A percentile compares a stretch with the other conserved stretches of the same genome.
Evolutionary conservation across 1,284 basidiomycete genomes (phyloP).

Genomic region (Pholiota adiposa): DNA sequence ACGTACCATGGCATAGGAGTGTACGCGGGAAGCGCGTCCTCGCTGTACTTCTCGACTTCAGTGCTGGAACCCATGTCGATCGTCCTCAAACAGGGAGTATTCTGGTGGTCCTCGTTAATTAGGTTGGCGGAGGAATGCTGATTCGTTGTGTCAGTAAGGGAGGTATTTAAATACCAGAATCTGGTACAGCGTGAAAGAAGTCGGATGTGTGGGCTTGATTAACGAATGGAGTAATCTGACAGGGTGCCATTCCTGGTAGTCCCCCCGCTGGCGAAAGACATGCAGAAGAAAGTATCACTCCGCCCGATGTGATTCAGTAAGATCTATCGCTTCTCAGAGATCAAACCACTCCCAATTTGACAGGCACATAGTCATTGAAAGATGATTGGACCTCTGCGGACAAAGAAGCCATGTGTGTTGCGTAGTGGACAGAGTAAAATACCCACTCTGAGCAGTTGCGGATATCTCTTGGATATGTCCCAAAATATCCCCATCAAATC

Average conservation of each 20-base stretch:
- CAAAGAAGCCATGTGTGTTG: neutral
- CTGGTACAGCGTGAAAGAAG: slow-evolving; percentile 2
- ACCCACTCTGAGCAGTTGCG: slow-evolving; percentile 1
- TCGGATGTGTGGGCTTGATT: neutral
- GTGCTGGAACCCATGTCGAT: slow-evolving; percentile 24
- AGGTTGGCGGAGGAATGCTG: slow-evolving; percentile 15
- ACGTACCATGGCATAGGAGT: slow-evolving; percentile 51
- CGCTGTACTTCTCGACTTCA: slow-evolving; percentile 32
- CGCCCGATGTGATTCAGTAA: slow-evolving; percentile 14
- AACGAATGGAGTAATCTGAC: slow-evolving; percentile 21
- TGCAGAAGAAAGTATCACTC: slow-evolving; percentile 7
- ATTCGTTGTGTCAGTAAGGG: neutral
- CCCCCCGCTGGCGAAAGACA: slow-evolving; percentile 13
- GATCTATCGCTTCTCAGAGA: neutral
- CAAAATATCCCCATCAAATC: neutral
- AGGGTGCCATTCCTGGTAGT: neutral
- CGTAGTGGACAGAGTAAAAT: neutral
- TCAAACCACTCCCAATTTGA: neutral
- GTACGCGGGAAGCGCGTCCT: slow-evolving; percentile 45
- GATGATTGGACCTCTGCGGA: neutral
- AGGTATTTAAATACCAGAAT: slow-evolving; percentile 23
- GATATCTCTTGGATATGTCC: neutral
- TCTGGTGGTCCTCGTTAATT: slow-evolving; percentile 4
- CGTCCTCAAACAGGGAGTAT: slow-evolving; percentile 20
- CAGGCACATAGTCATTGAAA: neutral